Conservation (phyloP, 2,329 filamentous ascomycete species). For the Diaporthe citriasiana region DNA sequence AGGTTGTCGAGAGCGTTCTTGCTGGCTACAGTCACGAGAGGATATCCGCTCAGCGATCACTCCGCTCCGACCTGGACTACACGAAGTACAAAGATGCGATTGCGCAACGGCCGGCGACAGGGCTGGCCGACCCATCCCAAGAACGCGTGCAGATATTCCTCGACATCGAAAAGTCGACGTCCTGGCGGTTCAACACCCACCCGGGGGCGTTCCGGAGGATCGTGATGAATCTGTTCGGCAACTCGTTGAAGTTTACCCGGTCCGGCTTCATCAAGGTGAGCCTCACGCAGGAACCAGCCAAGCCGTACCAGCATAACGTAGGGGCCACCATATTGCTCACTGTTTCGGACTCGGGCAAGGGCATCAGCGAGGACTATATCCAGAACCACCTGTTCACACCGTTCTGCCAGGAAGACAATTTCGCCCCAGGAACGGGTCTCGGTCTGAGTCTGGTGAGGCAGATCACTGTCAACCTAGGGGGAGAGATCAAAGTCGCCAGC, state of each 20-base stretch:
- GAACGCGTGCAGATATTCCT: constrained; percentile 56
- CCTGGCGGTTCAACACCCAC: constrained; percentile 66
- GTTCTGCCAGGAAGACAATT: constrained; percentile 73
- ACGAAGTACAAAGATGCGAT: constrained; percentile 1
- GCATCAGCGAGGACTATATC: constrained; percentile 75
- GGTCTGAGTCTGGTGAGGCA: constrained; percentile 75
- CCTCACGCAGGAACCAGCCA: constrained; percentile 49
- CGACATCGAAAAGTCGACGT: constrained; percentile 56
- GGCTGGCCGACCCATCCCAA: not conserved
- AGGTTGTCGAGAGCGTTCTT: constrained; percentile 54
- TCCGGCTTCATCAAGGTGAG: constrained; percentile 44
- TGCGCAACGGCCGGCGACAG: not conserved
- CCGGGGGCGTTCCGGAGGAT: constrained; percentile 63
- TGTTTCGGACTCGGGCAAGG: constrained; percentile 75
- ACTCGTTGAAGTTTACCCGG: constrained; percentile 67
- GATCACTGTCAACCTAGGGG: constrained; percentile 72
- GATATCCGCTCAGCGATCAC: constrained; percentile 20
- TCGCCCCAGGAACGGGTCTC: constrained; percentile 73
- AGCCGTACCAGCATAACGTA: constrained; percentile 26
- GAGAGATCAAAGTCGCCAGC: constrained; percentile 71
- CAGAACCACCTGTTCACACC: constrained; percentile 72
- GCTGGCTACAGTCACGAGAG: constrained; percentile 52
- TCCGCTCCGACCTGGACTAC: constrained; percentile 19
- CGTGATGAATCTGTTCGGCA: constrained; percentile 68
- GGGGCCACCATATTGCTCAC: constrained; percentile 53